Evolutionary conservation across 1,284 basidiomycete species (phyloP).

Genomic region (Pyrrhoderma lamaoense): DNA sequence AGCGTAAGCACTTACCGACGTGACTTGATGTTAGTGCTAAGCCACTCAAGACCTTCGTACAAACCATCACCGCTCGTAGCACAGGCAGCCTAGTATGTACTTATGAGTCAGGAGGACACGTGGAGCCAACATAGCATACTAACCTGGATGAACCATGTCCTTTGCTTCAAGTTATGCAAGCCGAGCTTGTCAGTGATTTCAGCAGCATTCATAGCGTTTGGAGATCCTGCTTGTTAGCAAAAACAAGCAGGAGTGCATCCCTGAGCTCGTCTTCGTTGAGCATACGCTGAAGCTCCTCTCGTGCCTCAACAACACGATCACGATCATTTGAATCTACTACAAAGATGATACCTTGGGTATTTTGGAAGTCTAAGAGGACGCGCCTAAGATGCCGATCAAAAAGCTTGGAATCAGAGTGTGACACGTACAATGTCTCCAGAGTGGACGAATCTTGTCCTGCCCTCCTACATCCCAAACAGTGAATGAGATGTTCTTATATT

Average conservation of each 20-base stretch:
- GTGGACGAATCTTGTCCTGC: constrained; percentile 80
- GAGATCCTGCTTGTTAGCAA: constrained; percentile 99
- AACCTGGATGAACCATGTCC: constrained; percentile 99
- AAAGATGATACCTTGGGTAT: constrained; percentile 99
- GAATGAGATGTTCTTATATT: constrained; percentile 91
- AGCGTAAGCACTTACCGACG: constrained; percentile 7
- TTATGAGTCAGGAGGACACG: constrained; percentile 1
- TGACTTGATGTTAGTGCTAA: constrained; percentile 78
- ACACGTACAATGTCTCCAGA: constrained; percentile 94
- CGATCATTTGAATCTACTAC: constrained; percentile 99
- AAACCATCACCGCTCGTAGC: constrained; percentile 98
- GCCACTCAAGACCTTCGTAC: constrained; percentile 97
- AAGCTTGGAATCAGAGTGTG: constrained; percentile 1
- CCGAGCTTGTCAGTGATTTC: constrained; percentile 99
- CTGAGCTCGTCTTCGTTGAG: constrained; percentile 99
- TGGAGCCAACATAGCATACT: constrained; percentile 14
- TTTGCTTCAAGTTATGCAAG: constrained; percentile 91
- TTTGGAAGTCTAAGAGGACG: constrained; percentile 85
- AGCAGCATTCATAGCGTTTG: constrained; percentile 99
- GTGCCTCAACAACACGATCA: constrained; percentile 98
- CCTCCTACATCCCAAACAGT: constrained; percentile 90
- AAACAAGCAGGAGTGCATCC: constrained; percentile 96
- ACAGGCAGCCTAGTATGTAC: constrained; percentile 73
- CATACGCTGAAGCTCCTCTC: constrained; percentile 99
- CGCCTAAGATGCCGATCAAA: neutral